phyloP scores from a whole-genome alignment of 2,329 filamentous ascomycete species.

The Colletotrichum sp. region DNA sequence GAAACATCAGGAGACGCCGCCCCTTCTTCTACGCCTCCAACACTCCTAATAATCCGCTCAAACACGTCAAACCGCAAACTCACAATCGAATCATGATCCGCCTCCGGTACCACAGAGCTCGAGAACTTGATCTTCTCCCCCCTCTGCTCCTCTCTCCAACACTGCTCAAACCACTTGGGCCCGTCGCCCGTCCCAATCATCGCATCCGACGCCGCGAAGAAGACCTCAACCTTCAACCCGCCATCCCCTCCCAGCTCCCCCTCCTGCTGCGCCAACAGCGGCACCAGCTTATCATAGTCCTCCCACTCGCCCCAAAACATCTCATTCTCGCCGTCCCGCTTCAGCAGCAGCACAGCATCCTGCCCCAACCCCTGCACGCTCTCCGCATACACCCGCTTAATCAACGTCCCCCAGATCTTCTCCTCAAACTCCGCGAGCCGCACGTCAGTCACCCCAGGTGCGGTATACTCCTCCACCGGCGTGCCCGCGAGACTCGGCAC shows the following conservation, averaged over 20 bases:
- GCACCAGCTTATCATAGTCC: conserved; percentile 33
- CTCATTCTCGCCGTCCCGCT: conserved; percentile 18
- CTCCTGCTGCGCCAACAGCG: conserved; percentile 24
- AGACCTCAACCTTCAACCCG: conserved; percentile 29
- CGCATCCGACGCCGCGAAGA: conserved; percentile 31
- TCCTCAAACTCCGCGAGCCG: conserved; percentile 25
- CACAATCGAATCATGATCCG: conserved; percentile 27
- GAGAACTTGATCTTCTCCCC: conserved; percentile 23
- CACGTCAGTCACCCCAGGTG: background rate
- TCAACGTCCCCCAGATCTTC: conserved; percentile 17
- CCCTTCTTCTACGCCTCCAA: background rate
- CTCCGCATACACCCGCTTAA: conserved; percentile 27
- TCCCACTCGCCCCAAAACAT: conserved; percentile 33
- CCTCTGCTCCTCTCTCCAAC: conserved; percentile 24
- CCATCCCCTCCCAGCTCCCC: background rate
- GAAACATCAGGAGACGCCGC: background rate
- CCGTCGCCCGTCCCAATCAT: conserved; percentile 31
- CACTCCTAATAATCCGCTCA: background rate
- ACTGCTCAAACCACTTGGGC: conserved; percentile 31
- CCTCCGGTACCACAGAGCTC: conserved; percentile 24
- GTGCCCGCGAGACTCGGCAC: background rate
- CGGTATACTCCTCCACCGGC: background rate
- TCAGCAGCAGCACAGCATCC: conserved; percentile 33
- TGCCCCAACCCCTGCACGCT: conserved; percentile 28
- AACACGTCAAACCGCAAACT: background rate